Percentiles rank a stretch among this genome's conserved stretches.
These are phyloP conservation scores for Nicotiana sylvestris DNA, from an alignment of 257 asterid genomes.

Conservation along the genomic window DNA sequence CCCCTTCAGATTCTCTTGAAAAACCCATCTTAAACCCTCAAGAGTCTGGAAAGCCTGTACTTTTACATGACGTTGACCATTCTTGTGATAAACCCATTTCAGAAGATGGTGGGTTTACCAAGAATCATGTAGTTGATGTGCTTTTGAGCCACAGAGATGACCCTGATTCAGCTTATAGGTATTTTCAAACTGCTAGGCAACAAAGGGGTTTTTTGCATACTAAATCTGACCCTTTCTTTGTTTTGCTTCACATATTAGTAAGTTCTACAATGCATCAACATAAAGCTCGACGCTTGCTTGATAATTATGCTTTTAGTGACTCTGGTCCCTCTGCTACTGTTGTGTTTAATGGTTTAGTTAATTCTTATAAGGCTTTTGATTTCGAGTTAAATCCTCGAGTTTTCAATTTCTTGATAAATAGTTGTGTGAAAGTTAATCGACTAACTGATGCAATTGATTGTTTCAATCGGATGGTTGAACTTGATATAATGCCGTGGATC, in stretches of 20 bases:
- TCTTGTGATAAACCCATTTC: slow-evolving; percentile 19
- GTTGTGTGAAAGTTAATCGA: slow-evolving; percentile 46
- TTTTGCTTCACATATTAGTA: slow-evolving; percentile 67
- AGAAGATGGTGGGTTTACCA: slow-evolving; percentile 14
- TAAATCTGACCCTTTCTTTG: slow-evolving; percentile 48
- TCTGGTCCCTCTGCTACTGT: slow-evolving; percentile 37
- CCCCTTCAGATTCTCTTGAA: not conserved
- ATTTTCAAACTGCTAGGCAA: slow-evolving; percentile 38
- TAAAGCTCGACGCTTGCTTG: slow-evolving; percentile 37
- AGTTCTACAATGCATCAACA: slow-evolving; percentile 34
- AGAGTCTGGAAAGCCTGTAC: not conserved
- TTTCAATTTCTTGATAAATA: slow-evolving; percentile 48
- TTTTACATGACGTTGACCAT: not conserved
- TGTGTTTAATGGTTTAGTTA: slow-evolving; percentile 40
- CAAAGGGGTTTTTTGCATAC: slow-evolving; percentile 40
- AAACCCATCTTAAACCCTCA: not conserved
- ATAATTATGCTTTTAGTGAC: slow-evolving; percentile 33
- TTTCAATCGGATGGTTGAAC: slow-evolving; percentile 39
- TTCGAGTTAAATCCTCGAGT: slow-evolving; percentile 38
- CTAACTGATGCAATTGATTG: slow-evolving; percentile 60
- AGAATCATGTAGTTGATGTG: slow-evolving; percentile 30
- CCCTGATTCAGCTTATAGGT: slow-evolving; percentile 53
- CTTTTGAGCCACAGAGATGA: slow-evolving; percentile 46
- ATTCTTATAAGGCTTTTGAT: slow-evolving; percentile 38
- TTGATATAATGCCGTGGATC: slow-evolving; percentile 31